phyloP scores from a whole-genome alignment of 306 rosid genomes.

The Lupinus albus region DNA sequence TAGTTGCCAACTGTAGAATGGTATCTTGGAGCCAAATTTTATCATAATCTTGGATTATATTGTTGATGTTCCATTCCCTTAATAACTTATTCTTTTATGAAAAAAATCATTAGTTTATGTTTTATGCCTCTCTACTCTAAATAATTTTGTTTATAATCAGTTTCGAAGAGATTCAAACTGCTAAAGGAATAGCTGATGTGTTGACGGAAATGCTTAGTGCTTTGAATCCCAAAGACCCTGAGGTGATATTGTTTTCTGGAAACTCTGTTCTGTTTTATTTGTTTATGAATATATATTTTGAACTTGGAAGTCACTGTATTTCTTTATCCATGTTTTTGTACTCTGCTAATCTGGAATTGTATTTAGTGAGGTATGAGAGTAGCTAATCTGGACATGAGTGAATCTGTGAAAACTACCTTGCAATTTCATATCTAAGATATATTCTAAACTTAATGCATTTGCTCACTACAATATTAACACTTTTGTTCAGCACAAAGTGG shows the following conservation, averaged over 20 bases:
- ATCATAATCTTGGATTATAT: neutral
- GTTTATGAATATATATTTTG: conserved; percentile 32
- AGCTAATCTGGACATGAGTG: conserved; percentile 10
- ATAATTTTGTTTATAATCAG: conserved; percentile 52
- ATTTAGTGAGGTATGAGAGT: conserved; percentile 12
- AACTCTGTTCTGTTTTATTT: conserved; percentile 33
- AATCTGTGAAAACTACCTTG: conserved; percentile 16
- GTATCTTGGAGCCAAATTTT: neutral
- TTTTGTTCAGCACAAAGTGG: conserved; percentile 3
- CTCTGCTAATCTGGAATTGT: conserved; percentile 14
- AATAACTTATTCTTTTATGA: neutral
- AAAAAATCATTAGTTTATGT: conserved; percentile 9
- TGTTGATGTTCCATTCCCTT: neutral
- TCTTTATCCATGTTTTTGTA: conserved; percentile 26
- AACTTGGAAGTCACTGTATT: conserved; percentile 32
- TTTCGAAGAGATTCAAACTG: conserved; percentile 75
- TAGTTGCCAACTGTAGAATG: neutral
- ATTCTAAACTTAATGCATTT: conserved; percentile 15
- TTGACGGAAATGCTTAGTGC: conserved; percentile 89
- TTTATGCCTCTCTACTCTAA: conserved; percentile 22
- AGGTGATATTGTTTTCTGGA: conserved; percentile 52
- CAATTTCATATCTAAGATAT: conserved; percentile 27
- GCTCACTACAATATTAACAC: neutral
- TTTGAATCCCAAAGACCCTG: conserved; percentile 73
- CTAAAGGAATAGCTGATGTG: conserved; percentile 80